A percentile compares a stretch with the other conserved stretches of the same genome.
Conservation (phyloP, 176 grass and related monocot genomes). For the Musa itinerans region DNA sequence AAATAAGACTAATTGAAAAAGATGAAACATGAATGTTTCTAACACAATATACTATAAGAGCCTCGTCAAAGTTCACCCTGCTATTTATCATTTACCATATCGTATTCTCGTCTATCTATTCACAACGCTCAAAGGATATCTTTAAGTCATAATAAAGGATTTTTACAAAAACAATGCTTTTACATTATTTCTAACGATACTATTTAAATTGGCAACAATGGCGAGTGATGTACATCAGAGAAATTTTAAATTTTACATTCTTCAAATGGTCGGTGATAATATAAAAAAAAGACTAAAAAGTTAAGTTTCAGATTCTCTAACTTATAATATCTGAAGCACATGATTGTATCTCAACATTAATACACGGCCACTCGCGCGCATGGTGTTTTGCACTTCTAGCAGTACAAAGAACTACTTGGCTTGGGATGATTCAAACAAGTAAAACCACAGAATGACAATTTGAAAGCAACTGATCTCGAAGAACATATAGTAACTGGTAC, state of each 20-base stretch:
- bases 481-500: background rate
- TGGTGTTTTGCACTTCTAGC: background rate
- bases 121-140: too few species aligned
- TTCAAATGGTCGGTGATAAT: background rate
- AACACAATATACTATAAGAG: too few species aligned
- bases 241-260: background rate
- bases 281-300: background rate
- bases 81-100: too few species aligned
- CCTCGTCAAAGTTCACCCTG: too few species aligned
- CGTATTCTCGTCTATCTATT: too few species aligned
- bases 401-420: background rate
- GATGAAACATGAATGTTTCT: too few species aligned
- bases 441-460: background rate
- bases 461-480: background rate
- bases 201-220: too few species aligned
- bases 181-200: too few species aligned
- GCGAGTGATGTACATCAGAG: too few species aligned
- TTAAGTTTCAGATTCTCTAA: background rate
- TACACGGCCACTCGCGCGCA: background rate
- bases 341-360: background rate
- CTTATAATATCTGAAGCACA: background rate
- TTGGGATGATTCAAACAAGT: background rate
- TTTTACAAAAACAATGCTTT: too few species aligned
- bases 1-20: too few species aligned
- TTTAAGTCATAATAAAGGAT: too few species aligned